Evolutionary conservation across 495 filamentous ascomycete species (phyloP).

Genomic region (Podospora appendiculata): DNA sequence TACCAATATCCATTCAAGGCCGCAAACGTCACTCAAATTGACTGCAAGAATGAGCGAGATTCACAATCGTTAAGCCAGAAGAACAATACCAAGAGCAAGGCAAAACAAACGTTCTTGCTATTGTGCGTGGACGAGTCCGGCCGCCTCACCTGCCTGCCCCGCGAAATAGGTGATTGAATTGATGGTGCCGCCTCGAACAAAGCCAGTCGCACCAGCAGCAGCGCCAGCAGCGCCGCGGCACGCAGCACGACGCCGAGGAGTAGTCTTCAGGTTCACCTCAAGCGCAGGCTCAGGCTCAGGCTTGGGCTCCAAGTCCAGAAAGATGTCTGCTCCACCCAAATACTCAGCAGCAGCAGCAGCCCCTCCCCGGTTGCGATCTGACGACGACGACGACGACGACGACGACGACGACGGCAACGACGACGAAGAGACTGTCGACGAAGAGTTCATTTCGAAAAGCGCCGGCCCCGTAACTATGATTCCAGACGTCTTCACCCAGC

Average conservation of each 20-base stretch:
- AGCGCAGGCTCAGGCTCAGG: no score
- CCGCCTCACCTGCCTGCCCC: no score
- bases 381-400: not conserved
- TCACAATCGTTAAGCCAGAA: no score
- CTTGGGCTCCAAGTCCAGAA: no score
- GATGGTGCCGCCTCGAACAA: conserved; percentile 9
- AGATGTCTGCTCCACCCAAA: not conserved
- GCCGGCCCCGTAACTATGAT: conserved; percentile 28
- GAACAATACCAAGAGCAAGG: not conserved
- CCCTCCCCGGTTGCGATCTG: not conserved
- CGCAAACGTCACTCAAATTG: no score
- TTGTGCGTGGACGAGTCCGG: no score
- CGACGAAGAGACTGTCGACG: conserved; percentile 13
- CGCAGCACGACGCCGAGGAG: not conserved
- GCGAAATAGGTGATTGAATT: not conserved
- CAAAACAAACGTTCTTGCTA: no score
- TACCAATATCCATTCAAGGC: no score
- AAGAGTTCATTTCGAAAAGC: conserved; percentile 8
- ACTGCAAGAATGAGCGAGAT: no score
- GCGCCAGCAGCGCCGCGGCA: no score
- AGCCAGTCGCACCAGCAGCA: not conserved
- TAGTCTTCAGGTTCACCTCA: no score
- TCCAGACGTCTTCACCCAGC: conserved; percentile 56
- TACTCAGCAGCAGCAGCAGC: not conserved
- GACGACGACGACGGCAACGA: conserved; percentile 1